A percentile compares a stretch with the other conserved stretches of the same genome.
Evolutionary conservation across 257 asterid genomes (phyloP).

Genomic region (Rehmannia glutinosa): DNA sequence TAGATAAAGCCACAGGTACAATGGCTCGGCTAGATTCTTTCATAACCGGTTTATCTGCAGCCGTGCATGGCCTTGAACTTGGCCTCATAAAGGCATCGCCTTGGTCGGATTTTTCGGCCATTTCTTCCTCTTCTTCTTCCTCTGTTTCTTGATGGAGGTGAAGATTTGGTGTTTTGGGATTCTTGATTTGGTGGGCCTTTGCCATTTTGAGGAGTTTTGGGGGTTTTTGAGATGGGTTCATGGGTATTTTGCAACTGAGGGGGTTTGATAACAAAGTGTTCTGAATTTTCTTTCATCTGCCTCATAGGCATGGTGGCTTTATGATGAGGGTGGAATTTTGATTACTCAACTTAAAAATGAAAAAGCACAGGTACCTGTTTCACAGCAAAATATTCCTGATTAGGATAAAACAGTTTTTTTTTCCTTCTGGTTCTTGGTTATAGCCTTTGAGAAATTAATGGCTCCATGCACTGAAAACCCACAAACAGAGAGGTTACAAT

Average conservation of each 20-base stretch:
- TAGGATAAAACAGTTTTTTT: slow-evolving; percentile 18
- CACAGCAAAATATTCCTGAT: too few species aligned
- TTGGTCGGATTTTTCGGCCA: slow-evolving; percentile 84
- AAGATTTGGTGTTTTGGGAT: slow-evolving; percentile 37
- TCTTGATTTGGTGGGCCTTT: slow-evolving; percentile 62
- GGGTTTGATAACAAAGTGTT: slow-evolving; percentile 63
- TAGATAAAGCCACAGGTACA: slow-evolving; percentile 22
- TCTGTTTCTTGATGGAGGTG: slow-evolving; percentile 71
- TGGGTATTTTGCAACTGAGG: slow-evolving; percentile 52
- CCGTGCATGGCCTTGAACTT: slow-evolving; percentile 86
- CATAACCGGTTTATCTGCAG: slow-evolving; percentile 40
- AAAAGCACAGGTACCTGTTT: too few species aligned
- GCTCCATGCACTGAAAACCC: slow-evolving; percentile 53
- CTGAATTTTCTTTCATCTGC: slow-evolving; percentile 75
- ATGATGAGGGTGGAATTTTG: too few species aligned
- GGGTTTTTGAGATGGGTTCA: slow-evolving; percentile 43
- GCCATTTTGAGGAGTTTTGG: slow-evolving; percentile 52
- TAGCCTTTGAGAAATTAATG: slow-evolving; percentile 35
- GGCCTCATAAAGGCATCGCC: slow-evolving; percentile 73
- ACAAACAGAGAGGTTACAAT: slow-evolving; percentile 33
- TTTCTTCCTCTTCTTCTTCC: slow-evolving; percentile 86
- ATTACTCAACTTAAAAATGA: slow-evolving; percentile 13
- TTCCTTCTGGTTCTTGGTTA: slow-evolving; percentile 21
- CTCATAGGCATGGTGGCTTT: slow-evolving; percentile 78
- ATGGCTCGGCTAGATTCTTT: slow-evolving; percentile 26